phyloP scores from a whole-genome alignment of 1,284 basidiomycete species.

The Irpex sp. region DNA sequence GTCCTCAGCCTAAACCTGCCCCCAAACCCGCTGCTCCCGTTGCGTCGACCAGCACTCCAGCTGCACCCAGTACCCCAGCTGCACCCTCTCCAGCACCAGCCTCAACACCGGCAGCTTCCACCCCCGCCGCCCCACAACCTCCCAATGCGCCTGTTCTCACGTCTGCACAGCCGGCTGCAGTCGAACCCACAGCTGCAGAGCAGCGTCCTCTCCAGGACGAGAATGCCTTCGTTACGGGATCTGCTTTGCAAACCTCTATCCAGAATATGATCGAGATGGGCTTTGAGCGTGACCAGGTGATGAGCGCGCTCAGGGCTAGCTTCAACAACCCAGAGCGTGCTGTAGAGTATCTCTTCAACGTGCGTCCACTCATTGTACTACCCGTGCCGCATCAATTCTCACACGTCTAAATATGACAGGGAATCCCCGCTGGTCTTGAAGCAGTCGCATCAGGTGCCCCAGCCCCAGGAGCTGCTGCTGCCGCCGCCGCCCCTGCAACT shows the following conservation, averaged over 20 bases:
- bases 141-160: constrained; percentile 30
- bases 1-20: constrained; percentile 52
- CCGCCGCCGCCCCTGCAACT: constrained; percentile 51
- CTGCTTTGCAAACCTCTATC: constrained; percentile 72
- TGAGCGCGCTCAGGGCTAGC: constrained; percentile 86
- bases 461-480: constrained; percentile 28
- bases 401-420: constrained; percentile 39
- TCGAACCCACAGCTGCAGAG: constrained; percentile 32
- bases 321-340: constrained; percentile 99
- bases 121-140: constrained; percentile 31
- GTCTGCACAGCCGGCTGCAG: constrained; percentile 34
- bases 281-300: constrained; percentile 83
- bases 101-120: constrained; percentile 29
- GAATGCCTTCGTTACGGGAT: constrained; percentile 70
- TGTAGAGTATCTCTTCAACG: constrained; percentile 95
- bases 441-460: constrained; percentile 33
- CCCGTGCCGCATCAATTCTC: constrained; percentile 2
- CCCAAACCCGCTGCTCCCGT: background rate
- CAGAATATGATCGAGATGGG: constrained; percentile 93
- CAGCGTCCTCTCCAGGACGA: constrained; percentile 44
- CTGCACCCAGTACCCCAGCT: constrained; percentile 27
- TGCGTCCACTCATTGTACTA: constrained; percentile 36
- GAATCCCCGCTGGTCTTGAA: constrained; percentile 76
- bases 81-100: constrained; percentile 26
- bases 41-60: constrained; percentile 14